Evolutionary conservation across 306 rosid genomes (phyloP), one percentile per base, ranked within the genome.

Genomic region (Prunus fruticosa): DNA sequence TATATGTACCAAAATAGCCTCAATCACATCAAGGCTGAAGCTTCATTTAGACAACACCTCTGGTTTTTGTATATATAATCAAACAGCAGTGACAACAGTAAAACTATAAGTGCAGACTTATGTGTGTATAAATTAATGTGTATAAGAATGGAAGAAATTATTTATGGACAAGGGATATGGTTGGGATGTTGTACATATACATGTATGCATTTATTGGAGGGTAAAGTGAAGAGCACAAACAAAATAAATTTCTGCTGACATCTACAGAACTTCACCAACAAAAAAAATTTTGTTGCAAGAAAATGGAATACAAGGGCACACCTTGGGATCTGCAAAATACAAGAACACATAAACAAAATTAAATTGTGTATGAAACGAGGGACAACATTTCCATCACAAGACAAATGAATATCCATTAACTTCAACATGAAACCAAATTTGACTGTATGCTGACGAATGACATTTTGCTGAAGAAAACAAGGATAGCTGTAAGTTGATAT

Each of bases 321-420:
- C 98, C 98, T 94, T 88, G 98, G 61, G 89, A 90, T 88, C 98
- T 94, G 97, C 89, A 90, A 85, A 62, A 87, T 32, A 81, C 2
- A 74, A 76, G 60, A 60, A 76, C 77, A 63, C 28, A 81, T 46
- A 46, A 43, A 71, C 43, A 76, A 49, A 62, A 63, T 54, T 51
- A 61, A 52, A 50, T 51, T 38, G 6, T n/a, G 57, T 25, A 67
- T 47, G 46, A 79, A 53, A 65, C 64, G 14, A 54, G 73, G 22
- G 54, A 25, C 52, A 75, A 61, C 41, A 71, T 69, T 8, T 43
- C 80, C 71, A 46, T 62, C 67, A 38, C 25, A 60, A 69, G 52
- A 71, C 34, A 73, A 76, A 72, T 56, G 50, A 64, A 65, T 52
- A 77, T 64, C 41, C 50, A 67, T 54, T 25, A 22, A 73, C 64